phyloP scores from a whole-genome alignment of 2,329 filamentous ascomycete species.

The Fusarium sp. region DNA sequence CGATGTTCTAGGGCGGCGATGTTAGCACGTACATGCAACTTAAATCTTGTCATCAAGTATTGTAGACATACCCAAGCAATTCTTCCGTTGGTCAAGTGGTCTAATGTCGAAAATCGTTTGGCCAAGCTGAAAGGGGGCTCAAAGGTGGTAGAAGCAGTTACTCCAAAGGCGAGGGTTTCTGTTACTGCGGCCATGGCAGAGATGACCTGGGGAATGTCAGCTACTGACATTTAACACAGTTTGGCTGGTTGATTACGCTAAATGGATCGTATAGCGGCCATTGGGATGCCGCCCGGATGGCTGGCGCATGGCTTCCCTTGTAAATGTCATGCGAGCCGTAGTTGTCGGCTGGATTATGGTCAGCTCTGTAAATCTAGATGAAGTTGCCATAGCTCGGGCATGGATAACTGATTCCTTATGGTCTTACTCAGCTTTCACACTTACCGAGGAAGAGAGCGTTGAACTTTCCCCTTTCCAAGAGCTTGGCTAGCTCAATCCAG shows the following conservation, averaged over 20 bases:
- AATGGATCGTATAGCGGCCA: slow-evolving; percentile 15
- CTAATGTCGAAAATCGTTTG: slow-evolving; percentile 66
- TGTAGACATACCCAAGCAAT: slow-evolving; percentile 53
- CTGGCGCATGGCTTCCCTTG: slow-evolving; percentile 3
- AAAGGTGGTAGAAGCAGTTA: slow-evolving; percentile 55
- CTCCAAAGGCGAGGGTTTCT: slow-evolving; percentile 17
- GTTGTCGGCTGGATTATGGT: background rate
- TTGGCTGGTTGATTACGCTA: background rate
- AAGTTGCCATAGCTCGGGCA: background rate
- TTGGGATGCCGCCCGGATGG: slow-evolving; percentile 5
- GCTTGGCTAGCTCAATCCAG: slow-evolving; percentile 26
- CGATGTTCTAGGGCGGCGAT: slow-evolving; percentile 57
- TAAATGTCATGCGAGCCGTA: slow-evolving; percentile 5
- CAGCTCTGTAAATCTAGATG: background rate
- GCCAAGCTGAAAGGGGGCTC: slow-evolving; percentile 72
- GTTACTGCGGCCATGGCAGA: slow-evolving; percentile 58
- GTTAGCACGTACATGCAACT: background rate
- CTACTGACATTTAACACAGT: background rate
- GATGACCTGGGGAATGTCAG: background rate
- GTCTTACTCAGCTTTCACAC: background rate
- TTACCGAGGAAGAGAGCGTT: slow-evolving; percentile 13
- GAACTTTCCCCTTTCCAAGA: slow-evolving; percentile 20
- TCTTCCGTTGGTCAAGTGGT: slow-evolving; percentile 67
- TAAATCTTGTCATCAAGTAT: background rate
- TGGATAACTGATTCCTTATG: background rate